These are phyloP conservation scores for Chrysanthemum makinoi DNA, from an alignment of 129 eudicot genomes.

Conservation along the genomic window DNA sequence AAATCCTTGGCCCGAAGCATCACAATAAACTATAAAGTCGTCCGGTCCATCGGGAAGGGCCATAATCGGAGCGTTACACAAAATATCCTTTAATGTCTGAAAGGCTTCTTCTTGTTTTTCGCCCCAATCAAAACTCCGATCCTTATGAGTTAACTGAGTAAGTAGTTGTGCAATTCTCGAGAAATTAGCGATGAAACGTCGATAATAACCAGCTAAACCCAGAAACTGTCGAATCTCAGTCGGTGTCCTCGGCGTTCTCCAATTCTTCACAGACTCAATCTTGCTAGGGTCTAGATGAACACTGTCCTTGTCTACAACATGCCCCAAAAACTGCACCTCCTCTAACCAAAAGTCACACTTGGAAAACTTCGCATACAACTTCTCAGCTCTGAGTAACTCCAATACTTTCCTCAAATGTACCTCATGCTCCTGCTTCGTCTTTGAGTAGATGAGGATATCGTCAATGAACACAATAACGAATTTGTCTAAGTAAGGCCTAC, in stretches of 20 bases:
- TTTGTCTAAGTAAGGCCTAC: too few species aligned
- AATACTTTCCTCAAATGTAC: too few species aligned
- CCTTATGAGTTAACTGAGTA: not conserved
- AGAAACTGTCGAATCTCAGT: not conserved
- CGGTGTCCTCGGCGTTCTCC: not conserved
- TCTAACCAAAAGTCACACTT: too few species aligned
- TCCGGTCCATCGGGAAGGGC: not conserved
- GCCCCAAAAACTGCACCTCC: slow-evolving; percentile 22
- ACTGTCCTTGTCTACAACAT: not conserved
- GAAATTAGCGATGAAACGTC: not conserved
- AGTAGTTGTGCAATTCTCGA: not conserved
- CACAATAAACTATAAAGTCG: not conserved
- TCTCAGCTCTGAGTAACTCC: too few species aligned
- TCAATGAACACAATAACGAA: too few species aligned
- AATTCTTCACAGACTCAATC: not conserved
- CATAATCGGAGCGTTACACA: not conserved
- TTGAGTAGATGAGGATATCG: too few species aligned
- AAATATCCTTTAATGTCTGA: not conserved
- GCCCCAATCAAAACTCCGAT: not conserved
- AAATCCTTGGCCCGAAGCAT: not conserved
- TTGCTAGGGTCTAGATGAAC: not conserved
- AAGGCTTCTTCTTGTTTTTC: not conserved
- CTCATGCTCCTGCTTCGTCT: too few species aligned
- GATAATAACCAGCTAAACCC: not conserved
- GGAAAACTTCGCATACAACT: too few species aligned